Evolutionary conservation across 1,284 basidiomycete genomes (phyloP), one percentile per base, ranked within the genome.

Genomic region (Ganoderma leucocontextum): DNA sequence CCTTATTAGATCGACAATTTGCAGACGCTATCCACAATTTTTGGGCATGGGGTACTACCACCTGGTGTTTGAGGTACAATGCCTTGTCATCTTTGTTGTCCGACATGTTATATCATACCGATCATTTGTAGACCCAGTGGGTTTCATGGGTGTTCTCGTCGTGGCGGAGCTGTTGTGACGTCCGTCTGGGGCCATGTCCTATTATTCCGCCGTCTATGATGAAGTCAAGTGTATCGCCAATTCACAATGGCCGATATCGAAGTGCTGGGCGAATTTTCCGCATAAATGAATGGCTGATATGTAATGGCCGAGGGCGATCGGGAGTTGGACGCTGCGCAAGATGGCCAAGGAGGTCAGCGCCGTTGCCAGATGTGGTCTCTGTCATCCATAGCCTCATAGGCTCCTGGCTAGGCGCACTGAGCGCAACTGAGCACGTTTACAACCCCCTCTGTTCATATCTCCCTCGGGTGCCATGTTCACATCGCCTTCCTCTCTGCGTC

Each of bases 351-450:
- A 33, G 35, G 25, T 35, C 52, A 35, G 52, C 52, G 52, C 52
- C 25, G 49, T 36, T 57, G 55, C n/a, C 33, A 19, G 35, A 36
- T 36, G 33, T 57, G 36, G 35, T 35, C 29, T 59, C 36, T 35
- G 52, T 33, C 52, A 55, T 33, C n/a, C 13, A 15, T 9, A 41
- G 35, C 29, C 29, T 29, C 29, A 29, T 29, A 29, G 29, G 29
- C 19, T 19, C 57, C 36, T 36, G 22, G 57, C 35, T 38, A 59
- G 58, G 39, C 58, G 58, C 58, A 60, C 58, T 60, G 58, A 38
- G 7, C 55, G 39, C 58, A 55, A 29, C 29, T 29, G 29, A 62
- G 49, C 64, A 68, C 67, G 65, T 57, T 57, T 60, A 36, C 66
- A 12, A 15, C 42, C 41, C 36, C 58, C 53, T 58, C 38, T 62